Base-by-base conservation (phyloP, 2,329 filamentous ascomycete species). In the Drechslerella stenobrocha region DNA sequence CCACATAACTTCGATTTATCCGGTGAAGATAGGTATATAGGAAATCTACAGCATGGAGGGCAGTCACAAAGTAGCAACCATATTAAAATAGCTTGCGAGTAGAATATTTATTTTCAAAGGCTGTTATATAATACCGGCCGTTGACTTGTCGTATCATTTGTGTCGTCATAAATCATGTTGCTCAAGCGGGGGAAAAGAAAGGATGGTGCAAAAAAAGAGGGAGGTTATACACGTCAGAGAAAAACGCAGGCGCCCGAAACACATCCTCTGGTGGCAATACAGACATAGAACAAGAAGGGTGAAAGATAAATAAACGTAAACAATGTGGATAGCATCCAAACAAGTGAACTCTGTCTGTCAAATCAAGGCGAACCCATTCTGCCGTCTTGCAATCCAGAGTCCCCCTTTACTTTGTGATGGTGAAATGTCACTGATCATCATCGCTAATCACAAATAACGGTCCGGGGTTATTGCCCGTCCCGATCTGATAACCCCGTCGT, bases 91-190 rank as follows among this genome's bases (percentile, higher is more conserved):
- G n/a, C n/a, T n/a, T n/a, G n/a, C n/a, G n/a, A n/a, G n/a, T n/a
- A n/a, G n/a, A n/a, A n/a, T n/a, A n/a, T n/a, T n/a, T n/a, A n/a
- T n/a, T n/a, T n/a, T n/a, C n/a, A 37, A 44, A 30, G 44, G 35
- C 46, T n/a, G 15, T 15, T n/a, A 37, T 37, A 52, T 65, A 22
- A 52, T 58, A 52, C 22, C 55, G 51, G 55, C 55, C 63, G 55
- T 67, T 3, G 44, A 56, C 60, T 52, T 56, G 48, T 37, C 52
- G 51, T 55, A 51, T 67, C 55, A 42, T 67, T 26, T 67, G 55
- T 67, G 63, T 67, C 63, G 63, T 67, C 15, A 60, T 28, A 59
- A 52, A 60, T 67, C 55, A 55, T 60, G 45, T 30, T 23, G 35
- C 11, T 15, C 44, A 44, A 50, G 20, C 26, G 53, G n/a, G 8